phyloP scores from a whole-genome alignment of 169 alveolate genomes.

The Cryptosporidium baileyi region DNA sequence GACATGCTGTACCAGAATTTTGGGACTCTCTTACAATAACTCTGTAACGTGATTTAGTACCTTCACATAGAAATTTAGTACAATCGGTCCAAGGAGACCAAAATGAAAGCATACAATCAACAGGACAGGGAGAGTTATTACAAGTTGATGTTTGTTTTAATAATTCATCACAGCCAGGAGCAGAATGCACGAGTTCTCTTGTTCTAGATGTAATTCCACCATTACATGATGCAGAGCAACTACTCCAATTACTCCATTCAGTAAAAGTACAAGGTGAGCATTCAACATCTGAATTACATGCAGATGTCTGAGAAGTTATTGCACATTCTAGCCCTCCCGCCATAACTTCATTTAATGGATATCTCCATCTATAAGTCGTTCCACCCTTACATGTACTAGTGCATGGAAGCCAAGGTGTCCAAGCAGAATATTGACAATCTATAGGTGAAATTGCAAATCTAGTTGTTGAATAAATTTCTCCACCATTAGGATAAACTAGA shows the following conservation, averaged over 20 bases:
- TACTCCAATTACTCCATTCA: constrained; percentile 51
- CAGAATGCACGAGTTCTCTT: constrained; percentile 3
- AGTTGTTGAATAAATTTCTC: constrained; percentile 15
- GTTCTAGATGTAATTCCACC: constrained; percentile 55
- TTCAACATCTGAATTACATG: constrained; percentile 42
- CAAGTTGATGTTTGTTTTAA: constrained; percentile 12
- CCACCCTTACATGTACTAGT: constrained; percentile 61
- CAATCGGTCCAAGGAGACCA: constrained; percentile 66
- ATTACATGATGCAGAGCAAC: constrained; percentile 55
- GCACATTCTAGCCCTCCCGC: constrained; percentile 70
- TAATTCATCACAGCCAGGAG: constrained; percentile 36
- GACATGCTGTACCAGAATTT: constrained; percentile 48
- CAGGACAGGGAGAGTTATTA: constrained; percentile 50
- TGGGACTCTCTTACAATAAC: constrained; percentile 21
- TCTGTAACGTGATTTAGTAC: constrained; percentile 59
- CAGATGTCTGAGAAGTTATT: constrained; percentile 22
- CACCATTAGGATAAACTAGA: constrained; percentile 15
- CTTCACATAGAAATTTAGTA: constrained; percentile 22
- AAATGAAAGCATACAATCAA: constrained; percentile 10
- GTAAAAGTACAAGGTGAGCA: constrained; percentile 31
- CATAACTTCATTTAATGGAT: constrained; percentile 64
- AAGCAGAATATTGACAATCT: constrained; percentile 56
- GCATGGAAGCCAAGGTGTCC: constrained; percentile 69
- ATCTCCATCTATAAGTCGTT: constrained; percentile 63
- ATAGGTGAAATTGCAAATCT: constrained; percentile 53